These are phyloP conservation scores for Lagerstroemia fauriei DNA, from an alignment of 441 rosid genomes.

Conservation along the genomic window DNA sequence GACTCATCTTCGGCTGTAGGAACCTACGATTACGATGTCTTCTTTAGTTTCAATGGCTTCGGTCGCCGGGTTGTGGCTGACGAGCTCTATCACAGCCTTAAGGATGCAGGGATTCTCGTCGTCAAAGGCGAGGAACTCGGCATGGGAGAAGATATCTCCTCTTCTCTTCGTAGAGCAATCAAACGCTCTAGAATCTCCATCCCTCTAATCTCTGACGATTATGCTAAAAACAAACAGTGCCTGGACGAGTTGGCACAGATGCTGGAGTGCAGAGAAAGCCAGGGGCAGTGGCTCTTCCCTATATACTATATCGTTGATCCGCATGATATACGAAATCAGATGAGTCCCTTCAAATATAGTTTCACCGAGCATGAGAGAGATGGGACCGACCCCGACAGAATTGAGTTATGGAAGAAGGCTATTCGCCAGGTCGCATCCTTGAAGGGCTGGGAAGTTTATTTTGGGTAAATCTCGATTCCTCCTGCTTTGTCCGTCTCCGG, in stretches of 20 bases:
- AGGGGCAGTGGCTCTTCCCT: neutral
- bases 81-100: neutral
- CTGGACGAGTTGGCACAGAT: neutral
- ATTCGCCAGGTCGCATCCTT: neutral
- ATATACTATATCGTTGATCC: neutral
- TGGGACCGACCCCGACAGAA: neutral
- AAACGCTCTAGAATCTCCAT: neutral
- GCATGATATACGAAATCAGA: too few relatives aligned
- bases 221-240: neutral
- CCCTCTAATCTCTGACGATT: neutral
- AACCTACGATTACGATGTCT: too few relatives aligned
- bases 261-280: neutral
- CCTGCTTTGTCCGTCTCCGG: neutral
- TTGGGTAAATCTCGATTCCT: neutral
- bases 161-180: neutral
- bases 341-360: too few relatives aligned
- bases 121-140: neutral
- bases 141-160: neutral
- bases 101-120: neutral
- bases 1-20: too few relatives aligned
- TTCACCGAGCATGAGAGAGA: neutral
- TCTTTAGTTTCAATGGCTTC: too few relatives aligned
- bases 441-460: neutral
- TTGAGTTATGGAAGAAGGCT: neutral
- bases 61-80: too few relatives aligned